Evolutionary conservation across 306 rosid genomes (phyloP).

Genomic region (Senna tora): DNA sequence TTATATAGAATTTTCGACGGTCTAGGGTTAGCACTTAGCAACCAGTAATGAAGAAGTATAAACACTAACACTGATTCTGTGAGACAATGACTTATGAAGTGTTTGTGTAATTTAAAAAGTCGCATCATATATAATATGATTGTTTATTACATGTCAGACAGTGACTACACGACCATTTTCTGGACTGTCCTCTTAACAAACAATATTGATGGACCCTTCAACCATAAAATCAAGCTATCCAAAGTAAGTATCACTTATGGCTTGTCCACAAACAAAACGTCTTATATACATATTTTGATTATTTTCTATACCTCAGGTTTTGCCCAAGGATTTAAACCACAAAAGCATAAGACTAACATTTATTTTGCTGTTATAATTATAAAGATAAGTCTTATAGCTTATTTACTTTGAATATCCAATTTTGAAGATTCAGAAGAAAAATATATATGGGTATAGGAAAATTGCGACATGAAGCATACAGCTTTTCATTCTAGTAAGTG

Average conservation of each 20-base stretch:
- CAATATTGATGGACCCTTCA: not conserved
- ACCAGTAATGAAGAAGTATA: not conserved
- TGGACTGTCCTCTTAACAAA: not conserved
- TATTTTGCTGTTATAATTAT: not conserved
- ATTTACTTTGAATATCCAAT: not conserved
- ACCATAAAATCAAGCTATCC: not conserved
- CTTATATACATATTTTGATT: not conserved
- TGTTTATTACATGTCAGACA: not conserved
- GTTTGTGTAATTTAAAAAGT: not conserved
- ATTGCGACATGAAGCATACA: not conserved
- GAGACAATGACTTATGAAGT: not conserved
- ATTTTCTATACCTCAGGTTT: too few species aligned
- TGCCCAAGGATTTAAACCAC: not conserved
- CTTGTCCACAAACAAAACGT: not conserved
- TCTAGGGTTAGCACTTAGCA: not conserved
- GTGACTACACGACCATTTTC: not conserved
- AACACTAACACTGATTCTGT: not conserved
- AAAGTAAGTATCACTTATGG: not conserved
- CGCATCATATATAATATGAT: not conserved
- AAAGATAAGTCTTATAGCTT: not conserved
- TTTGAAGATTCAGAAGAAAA: not conserved
- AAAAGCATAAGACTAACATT: slow-evolving; percentile 7
- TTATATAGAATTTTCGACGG: not conserved
- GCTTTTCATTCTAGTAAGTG: not conserved
- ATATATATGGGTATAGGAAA: not conserved